Conservation (phyloP, 768 basidiomycete species). For the Daedaleopsis sinensis region DNA sequence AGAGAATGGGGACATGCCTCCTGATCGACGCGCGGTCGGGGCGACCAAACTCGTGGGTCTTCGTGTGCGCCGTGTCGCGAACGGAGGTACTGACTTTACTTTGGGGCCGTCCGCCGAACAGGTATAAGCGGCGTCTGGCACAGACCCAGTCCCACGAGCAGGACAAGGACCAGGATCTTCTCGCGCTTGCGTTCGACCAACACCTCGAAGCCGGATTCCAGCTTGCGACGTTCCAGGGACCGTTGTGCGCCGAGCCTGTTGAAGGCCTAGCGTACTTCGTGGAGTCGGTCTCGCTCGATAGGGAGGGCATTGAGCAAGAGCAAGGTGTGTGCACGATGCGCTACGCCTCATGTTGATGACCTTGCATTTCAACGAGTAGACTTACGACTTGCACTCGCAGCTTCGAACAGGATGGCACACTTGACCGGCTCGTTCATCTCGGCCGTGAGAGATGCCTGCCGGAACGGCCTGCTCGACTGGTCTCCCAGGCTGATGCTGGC, state of each 20-base stretch:
- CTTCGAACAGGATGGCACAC: conserved; percentile 79
- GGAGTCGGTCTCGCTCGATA: conserved; percentile 70
- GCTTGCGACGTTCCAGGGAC: conserved; percentile 91
- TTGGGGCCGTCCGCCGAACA: conserved; percentile 26
- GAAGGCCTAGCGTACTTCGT: conserved; percentile 92
- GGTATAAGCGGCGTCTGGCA: conserved; percentile 54
- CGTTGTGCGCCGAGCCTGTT: conserved; percentile 92
- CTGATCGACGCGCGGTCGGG: conserved; percentile 73
- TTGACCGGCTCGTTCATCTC: conserved; percentile 91
- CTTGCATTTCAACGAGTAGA: not conserved
- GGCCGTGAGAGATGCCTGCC: conserved; percentile 85
- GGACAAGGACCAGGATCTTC: conserved; percentile 29
- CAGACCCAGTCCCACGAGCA: conserved; percentile 38
- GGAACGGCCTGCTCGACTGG: conserved; percentile 93
- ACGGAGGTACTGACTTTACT: not conserved
- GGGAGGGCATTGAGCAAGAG: conserved; percentile 61
- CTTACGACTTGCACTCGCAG: conserved; percentile 39
- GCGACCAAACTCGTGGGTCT: conserved; percentile 57
- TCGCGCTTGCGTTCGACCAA: conserved; percentile 68
- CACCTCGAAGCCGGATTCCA: conserved; percentile 94
- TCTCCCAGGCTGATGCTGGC: conserved; percentile 96
- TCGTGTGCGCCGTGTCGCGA: too few relatives aligned
- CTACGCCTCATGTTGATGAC: conserved; percentile 25
- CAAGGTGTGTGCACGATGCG: conserved; percentile 45
- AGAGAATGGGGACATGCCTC: conserved; percentile 82